Base-by-base conservation (phyloP, 768 basidiomycete species). In the Serendipita sp. region DNA sequence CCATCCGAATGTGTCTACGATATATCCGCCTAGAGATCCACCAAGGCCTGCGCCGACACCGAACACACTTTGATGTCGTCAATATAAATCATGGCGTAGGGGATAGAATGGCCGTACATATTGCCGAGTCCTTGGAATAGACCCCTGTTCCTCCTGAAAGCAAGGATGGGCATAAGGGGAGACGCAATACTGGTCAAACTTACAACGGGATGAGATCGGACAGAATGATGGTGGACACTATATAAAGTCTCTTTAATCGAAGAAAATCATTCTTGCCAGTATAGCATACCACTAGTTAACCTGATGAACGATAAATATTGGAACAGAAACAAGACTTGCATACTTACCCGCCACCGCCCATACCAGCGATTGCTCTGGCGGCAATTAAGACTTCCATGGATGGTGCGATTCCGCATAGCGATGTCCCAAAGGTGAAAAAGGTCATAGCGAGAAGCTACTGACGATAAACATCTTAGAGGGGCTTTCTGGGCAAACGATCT, bases 41-140 rank as follows among this genome's bases (percentile, higher is more conserved):
- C 89, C 89, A 28, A 89, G 74, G 54, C 75, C 76, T 0, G 71
- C 69, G 64, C 93, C 93, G 63, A 89, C 76, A 46, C 92, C 93
- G 72, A 84, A 95, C 68, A 91, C 73, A 74, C 89, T 92, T 70
- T 68, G 48, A 65, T 72, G 73, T 3, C 63, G 41, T 46, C 65
- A 30, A 37, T n/a, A 60, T 32, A n/a, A n/a, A n/a, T 8, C 5
- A 7, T 8, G 8, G 7, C n/a, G 48, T 5, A 51, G 30, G n/a
- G 8, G n/a, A n/a, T 51, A 8, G 8, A 8, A 51, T 32, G 41
- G 16, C 41, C 82, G 69, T 77, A 91, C 89, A 92, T 83, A 71
- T 92, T 92, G 38, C 86, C 85, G 78, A 92, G 79, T 65, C 93
- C 93, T 73, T 98, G 95, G 71, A 92, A 94, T 8, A 95, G 74